Conservation (phyloP, 2,329 filamentous ascomycete species). For the Verticillium tricorpus region DNA sequence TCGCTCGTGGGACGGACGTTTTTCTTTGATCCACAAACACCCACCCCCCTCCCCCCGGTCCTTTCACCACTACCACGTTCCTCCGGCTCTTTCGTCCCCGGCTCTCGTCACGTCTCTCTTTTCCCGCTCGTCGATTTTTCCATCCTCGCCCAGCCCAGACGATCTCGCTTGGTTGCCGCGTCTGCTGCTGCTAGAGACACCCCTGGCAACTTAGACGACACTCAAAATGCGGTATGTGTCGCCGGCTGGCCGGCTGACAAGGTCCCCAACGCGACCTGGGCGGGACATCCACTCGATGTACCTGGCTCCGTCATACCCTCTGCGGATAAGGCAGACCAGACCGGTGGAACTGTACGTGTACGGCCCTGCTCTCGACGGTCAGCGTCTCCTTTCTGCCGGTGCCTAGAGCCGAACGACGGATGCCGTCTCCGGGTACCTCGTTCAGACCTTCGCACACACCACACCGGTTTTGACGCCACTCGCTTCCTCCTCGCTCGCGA, state of each 20-base stretch:
- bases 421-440: neutral
- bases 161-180: neutral
- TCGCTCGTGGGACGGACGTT: neutral
- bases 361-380: neutral
- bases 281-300: neutral
- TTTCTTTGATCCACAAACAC: neutral
- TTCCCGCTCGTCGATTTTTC: too few relatives aligned
- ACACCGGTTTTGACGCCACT: neutral
- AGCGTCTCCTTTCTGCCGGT: neutral
- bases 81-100: neutral
- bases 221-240: neutral
- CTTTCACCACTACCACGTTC: neutral
- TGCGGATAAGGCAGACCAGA: neutral
- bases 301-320: neutral
- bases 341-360: neutral
- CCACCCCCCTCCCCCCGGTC: too few relatives aligned
- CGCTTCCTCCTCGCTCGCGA: neutral
- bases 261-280: neutral
- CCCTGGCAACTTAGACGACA: neutral
- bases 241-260: neutral
- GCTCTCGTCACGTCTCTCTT: neutral
- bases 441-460: conserved; percentile 5
- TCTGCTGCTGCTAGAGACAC: neutral
- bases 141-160: too few relatives aligned
- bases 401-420: neutral